These are phyloP conservation scores for Moricandia arvensis DNA, from an alignment of 345 rosid species.

Conservation along the genomic window DNA sequence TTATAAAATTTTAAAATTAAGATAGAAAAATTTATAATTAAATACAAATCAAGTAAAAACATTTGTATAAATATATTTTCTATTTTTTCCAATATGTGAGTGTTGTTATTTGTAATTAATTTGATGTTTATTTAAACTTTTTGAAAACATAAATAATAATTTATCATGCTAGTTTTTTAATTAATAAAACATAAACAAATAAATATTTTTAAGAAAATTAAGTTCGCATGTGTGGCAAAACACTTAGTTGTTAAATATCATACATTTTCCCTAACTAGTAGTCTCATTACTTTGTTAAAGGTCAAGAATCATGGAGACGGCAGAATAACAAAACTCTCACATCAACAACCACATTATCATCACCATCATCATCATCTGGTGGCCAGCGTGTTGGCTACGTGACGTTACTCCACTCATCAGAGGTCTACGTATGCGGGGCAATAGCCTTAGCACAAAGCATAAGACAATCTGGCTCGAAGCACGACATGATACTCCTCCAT, in stretches of 20 bases:
- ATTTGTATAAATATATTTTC: no score
- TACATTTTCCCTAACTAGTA: not conserved
- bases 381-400: constrained; percentile 58
- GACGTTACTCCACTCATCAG: constrained; percentile 78
- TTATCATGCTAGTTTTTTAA: no score
- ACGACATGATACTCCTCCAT: constrained; percentile 68
- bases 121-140: no score
- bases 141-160: no score
- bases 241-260: not conserved
- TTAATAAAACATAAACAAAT: no score
- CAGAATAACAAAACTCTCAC: constrained; percentile 10
- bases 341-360: constrained; percentile 13
- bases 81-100: no score
- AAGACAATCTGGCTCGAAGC: constrained; percentile 44
- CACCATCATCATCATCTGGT: constrained; percentile 7
- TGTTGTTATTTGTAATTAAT: no score
- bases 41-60: no score
- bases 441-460: constrained; percentile 88
- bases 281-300: constrained; percentile 8
- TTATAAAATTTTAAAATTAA: no score
- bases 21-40: no score
- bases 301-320: constrained; percentile 15
- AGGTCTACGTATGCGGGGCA: constrained; percentile 85
- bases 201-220: no score
- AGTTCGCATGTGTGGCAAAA: no score